phyloP scores from a whole-genome alignment of 257 asterid genomes.

The Striga asiatica region DNA sequence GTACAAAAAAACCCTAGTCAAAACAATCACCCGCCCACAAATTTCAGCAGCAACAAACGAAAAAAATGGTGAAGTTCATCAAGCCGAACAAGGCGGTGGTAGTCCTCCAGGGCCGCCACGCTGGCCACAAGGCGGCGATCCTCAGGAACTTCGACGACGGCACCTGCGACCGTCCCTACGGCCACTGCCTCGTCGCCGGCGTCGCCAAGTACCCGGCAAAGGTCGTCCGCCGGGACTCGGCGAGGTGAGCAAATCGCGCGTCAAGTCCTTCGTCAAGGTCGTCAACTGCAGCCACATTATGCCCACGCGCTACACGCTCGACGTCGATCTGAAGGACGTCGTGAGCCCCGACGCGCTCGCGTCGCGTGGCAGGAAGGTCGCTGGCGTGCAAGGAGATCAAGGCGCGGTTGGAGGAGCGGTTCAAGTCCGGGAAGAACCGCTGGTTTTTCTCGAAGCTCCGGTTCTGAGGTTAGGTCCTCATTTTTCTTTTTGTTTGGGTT shows the following conservation, averaged over 20 bases:
- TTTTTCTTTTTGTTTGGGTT: background rate
- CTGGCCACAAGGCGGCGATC: conserved; percentile 25
- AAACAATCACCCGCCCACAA: background rate
- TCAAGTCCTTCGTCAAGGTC: conserved; percentile 27
- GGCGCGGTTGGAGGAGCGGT: conserved; percentile 20
- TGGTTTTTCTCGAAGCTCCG: background rate
- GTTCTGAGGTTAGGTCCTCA: background rate
- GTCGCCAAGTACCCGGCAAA: conserved; percentile 27
- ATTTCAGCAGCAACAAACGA: background rate
- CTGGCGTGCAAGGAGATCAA: conserved; percentile 28
- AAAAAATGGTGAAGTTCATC: conserved; percentile 21
- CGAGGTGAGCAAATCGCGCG: conserved; percentile 26
- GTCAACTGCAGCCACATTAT: conserved; percentile 29
- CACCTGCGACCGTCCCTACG: conserved; percentile 28
- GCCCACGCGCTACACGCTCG: conserved; percentile 36
- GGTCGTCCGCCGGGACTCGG: conserved; percentile 22
- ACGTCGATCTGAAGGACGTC: conserved; percentile 26
- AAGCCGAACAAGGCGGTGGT: conserved; percentile 28
- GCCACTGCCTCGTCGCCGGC: too few relatives aligned
- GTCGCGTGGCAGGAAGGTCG: conserved; percentile 29
- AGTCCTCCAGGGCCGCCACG: conserved; percentile 23
- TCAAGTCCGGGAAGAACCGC: background rate
- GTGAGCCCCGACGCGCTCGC: conserved; percentile 18
- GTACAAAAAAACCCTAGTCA: background rate
- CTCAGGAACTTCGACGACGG: conserved; percentile 27